phyloP scores from a whole-genome alignment of 164 flowering plant genomes.

The Taxillus chinensis region DNA sequence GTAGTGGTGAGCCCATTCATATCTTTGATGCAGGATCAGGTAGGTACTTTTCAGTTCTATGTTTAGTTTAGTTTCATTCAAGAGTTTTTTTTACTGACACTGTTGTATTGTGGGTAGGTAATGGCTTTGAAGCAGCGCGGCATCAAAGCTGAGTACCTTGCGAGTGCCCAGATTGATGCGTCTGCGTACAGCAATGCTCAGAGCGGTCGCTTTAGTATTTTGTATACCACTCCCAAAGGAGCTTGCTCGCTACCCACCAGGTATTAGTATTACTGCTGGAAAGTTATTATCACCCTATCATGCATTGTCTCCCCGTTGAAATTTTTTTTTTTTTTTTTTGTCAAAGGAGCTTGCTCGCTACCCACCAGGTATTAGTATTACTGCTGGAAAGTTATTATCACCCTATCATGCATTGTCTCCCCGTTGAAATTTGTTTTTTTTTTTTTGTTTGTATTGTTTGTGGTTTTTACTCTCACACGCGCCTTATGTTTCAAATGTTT shows the following conservation, averaged over 20 bases:
- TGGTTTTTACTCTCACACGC: neutral
- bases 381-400: neutral
- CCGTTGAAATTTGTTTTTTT: too few species aligned
- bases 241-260: conserved; percentile 34
- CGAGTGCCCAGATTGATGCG: conserved; percentile 32
- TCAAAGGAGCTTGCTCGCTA: conserved; percentile 40
- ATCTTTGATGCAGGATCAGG: conserved; percentile 68
- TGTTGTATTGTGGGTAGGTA: conserved; percentile 23
- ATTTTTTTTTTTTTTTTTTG: neutral
- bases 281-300: neutral
- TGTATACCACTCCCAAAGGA: conserved; percentile 60
- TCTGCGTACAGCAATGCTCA: conserved; percentile 34
- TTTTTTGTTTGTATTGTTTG: neutral
- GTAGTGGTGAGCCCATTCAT: conserved; percentile 54
- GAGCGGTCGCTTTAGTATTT: conserved; percentile 32
- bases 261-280: conserved; percentile 12
- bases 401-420: neutral
- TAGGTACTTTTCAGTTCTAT: conserved; percentile 2
- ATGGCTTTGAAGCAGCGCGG: conserved; percentile 54
- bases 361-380: conserved; percentile 30
- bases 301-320: neutral
- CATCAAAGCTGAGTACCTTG: conserved; percentile 47
- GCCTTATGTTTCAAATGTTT: conserved; percentile 6
- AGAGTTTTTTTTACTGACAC: neutral
- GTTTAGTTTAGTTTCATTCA: neutral